Percentiles rank a stretch among this genome's conserved stretches.
Conservation (phyloP, 208 protist genomes). For the Porcisia deanei region DNA sequence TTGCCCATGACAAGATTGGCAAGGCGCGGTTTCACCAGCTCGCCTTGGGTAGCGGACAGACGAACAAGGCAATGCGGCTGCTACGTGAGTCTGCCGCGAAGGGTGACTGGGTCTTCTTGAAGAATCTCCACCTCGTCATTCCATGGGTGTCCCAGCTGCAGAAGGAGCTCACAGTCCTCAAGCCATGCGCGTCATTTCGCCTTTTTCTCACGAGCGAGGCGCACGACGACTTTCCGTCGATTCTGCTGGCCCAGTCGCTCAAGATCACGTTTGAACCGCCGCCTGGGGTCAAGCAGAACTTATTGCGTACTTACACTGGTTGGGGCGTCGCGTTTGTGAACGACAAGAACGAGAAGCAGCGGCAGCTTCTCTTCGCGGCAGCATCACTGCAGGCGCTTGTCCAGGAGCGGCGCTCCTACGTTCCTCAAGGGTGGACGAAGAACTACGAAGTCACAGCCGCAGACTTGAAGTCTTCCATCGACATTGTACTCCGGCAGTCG, state of each 20-base stretch:
- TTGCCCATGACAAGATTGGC: conserved; percentile 80
- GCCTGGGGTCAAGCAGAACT: conserved; percentile 95
- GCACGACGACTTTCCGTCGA: conserved; percentile 94
- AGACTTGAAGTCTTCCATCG: conserved; percentile 92
- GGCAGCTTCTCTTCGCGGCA: conserved; percentile 94
- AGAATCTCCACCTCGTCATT: conserved; percentile 97
- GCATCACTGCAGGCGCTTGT: conserved; percentile 96
- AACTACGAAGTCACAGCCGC: conserved; percentile 96
- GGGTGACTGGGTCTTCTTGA: conserved; percentile 96
- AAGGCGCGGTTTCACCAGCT: conserved; percentile 91
- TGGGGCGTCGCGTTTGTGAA: conserved; percentile 72
- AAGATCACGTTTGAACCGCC: conserved; percentile 98
- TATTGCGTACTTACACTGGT: conserved; percentile 93
- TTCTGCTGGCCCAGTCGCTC: conserved; percentile 93
- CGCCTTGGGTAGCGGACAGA: conserved; percentile 96
- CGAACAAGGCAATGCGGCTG: conserved; percentile 87
- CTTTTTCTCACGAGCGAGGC: conserved; percentile 97
- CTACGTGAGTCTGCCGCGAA: conserved; percentile 69
- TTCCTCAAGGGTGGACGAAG: conserved; percentile 98
- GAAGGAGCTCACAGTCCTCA: conserved; percentile 91
- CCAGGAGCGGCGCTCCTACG: conserved; percentile 96
- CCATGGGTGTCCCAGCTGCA: conserved; percentile 93
- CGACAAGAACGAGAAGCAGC: conserved; percentile 56
- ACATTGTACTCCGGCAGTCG: conserved; percentile 90
- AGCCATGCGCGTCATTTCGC: conserved; percentile 89